Percentiles rank a stretch among this genome's conserved stretches.
Conservation (phyloP, 805 yeast genomes). For the Jamesozyma lodderae region DNA sequence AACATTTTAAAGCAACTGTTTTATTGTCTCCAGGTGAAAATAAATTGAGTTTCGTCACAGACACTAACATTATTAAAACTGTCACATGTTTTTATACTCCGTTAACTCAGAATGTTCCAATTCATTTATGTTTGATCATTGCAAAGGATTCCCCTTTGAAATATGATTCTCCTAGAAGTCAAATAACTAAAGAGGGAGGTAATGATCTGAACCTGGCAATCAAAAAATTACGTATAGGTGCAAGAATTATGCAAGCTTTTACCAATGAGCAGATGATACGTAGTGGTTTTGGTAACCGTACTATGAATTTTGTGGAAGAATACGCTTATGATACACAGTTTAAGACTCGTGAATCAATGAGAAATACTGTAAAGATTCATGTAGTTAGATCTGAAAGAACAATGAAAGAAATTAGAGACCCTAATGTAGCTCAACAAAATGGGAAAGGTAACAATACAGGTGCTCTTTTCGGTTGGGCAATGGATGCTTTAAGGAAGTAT, state of each 20-base stretch:
- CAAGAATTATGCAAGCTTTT: constrained; percentile 81
- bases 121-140: constrained; percentile 70
- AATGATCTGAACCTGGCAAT: constrained; percentile 64
- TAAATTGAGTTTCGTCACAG: constrained; percentile 40
- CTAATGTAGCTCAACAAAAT: constrained; percentile 83
- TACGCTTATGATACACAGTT: constrained; percentile 46
- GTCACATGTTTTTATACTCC: constrained; percentile 45
- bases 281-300: constrained; percentile 67
- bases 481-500: constrained; percentile 53
- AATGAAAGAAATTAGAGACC: constrained; percentile 62
- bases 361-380: constrained; percentile 70
- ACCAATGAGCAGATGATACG: constrained; percentile 84
- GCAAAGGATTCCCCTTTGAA: constrained; percentile 65
- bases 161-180: constrained; percentile 57
- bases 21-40: constrained; percentile 68
- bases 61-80: constrained; percentile 30
- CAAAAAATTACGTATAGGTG: constrained; percentile 68
- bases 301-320: constrained; percentile 69
- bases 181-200: constrained; percentile 43
- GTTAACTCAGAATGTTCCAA: constrained; percentile 54
- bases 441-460: constrained; percentile 62
- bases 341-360: constrained; percentile 27
- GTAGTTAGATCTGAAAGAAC: constrained; percentile 59
- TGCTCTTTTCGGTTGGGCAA: constrained; percentile 67
- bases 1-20: constrained; percentile 66